Percentiles rank a stretch among this genome's conserved stretches.
Conservation (phyloP, 2,329 filamentous ascomycete genomes). For the Pseudocercospora fijiensis region DNA sequence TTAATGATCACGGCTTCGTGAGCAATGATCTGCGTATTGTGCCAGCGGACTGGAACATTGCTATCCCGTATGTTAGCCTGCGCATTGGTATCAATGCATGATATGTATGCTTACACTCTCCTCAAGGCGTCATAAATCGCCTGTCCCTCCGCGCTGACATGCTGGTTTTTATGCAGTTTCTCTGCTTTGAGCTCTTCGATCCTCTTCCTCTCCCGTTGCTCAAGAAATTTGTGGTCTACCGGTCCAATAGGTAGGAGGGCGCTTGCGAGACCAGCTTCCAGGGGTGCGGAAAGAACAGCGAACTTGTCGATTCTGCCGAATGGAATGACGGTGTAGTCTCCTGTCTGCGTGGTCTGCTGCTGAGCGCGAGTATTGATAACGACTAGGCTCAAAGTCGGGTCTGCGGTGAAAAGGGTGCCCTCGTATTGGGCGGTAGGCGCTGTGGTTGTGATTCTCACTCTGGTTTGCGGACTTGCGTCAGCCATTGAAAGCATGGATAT, state of each 20-base stretch:
- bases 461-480: neutral
- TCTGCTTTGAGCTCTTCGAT: constrained; percentile 57
- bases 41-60: constrained; percentile 56
- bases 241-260: constrained; percentile 48
- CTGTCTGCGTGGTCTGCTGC: constrained; percentile 40
- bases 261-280: constrained; percentile 45
- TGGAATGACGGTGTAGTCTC: constrained; percentile 62
- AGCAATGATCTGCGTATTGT: constrained; percentile 58
- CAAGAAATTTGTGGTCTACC: constrained; percentile 56
- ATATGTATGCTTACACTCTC: constrained; percentile 48
- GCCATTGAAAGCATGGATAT: neutral
- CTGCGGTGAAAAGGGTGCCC: constrained; percentile 62
- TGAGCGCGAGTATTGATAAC: constrained; percentile 57
- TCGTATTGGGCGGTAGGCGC: constrained; percentile 54
- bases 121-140: constrained; percentile 63
- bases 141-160: constrained; percentile 61
- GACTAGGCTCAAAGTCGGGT: constrained; percentile 60
- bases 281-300: constrained; percentile 49
- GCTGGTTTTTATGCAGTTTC: constrained; percentile 59
- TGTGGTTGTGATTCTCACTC: constrained; percentile 54
- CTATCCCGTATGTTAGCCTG: constrained; percentile 20
- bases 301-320: constrained; percentile 60
- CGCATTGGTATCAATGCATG: neutral
- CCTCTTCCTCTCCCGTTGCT: constrained; percentile 56
- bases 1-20: constrained; percentile 60